These are phyloP conservation scores for Suhomyces choctaworum DNA, from an alignment of 1,139 yeast species.

Conservation along the genomic window DNA sequence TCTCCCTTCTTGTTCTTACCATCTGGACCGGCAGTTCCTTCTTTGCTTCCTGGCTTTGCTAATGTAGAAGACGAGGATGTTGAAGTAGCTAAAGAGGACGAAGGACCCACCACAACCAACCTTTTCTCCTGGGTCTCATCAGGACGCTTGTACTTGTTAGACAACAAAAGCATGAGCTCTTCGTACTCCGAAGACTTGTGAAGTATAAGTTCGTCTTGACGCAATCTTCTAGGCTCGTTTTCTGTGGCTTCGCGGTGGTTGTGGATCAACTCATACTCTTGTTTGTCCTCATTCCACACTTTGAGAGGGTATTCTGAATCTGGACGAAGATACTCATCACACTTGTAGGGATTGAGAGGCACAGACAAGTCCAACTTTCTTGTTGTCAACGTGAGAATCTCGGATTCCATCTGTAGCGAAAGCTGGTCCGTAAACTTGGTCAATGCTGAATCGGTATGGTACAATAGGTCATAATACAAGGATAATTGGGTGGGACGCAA, in stretches of 20 bases:
- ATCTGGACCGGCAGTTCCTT: conserved; percentile 22
- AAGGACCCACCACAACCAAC: conserved; percentile 43
- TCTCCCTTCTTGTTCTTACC: conserved; percentile 28
- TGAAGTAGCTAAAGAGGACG: conserved; percentile 21
- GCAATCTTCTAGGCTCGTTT: conserved; percentile 45
- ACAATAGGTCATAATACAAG: conserved; percentile 79
- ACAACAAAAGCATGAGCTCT: conserved; percentile 69
- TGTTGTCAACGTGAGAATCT: conserved; percentile 72
- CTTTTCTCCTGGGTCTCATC: conserved; percentile 43
- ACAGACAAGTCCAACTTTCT: conserved; percentile 75
- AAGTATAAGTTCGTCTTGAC: conserved; percentile 46
- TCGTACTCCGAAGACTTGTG: conserved; percentile 89
- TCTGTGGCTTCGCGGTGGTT: conserved; percentile 51
- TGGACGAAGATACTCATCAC: conserved; percentile 49
- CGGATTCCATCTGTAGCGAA: conserved; percentile 79
- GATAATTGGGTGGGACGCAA: conserved; percentile 80
- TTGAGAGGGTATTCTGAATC: conserved; percentile 47
- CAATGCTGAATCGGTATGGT: conserved; percentile 76
- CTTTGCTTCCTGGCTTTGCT: conserved; percentile 17
- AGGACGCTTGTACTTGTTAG: conserved; percentile 40
- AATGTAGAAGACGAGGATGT: conserved; percentile 24
- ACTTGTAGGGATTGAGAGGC: conserved; percentile 64
- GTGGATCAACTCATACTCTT: conserved; percentile 34
- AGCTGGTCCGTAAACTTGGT: conserved; percentile 77
- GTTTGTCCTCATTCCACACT: conserved; percentile 38